Base-by-base conservation (phyloP, 306 rosid genomes). In the Datisca glomerata region DNA sequence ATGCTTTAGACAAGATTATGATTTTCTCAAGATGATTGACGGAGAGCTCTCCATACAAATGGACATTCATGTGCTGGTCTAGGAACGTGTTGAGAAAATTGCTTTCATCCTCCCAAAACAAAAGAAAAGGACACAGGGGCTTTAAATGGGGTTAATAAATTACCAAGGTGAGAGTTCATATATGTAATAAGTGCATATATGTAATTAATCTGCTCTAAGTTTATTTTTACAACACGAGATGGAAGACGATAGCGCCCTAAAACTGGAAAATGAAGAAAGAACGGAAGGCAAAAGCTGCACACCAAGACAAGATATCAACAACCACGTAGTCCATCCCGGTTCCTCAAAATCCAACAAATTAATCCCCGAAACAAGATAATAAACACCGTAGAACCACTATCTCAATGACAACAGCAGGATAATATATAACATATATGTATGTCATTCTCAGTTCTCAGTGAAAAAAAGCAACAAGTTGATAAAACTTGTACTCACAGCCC, bases 401-500 rank as follows among this genome's bases (percentile, higher is more conserved):
- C n/a, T n/a, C n/a, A 8, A 8, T 31, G 10, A 14, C n/a, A 2
- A 8, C 9, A 8, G 36, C 9, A 31, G n/a, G 13, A 31, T 31
- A 2, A 31, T 3, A 8, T 12, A 2, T 31, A 7, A 31, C n/a
- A 31, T 38, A n/a, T n/a, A n/a, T n/a, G n/a, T n/a, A n/a, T n/a
- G n/a, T n/a, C n/a, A n/a, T n/a, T n/a, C n/a, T n/a, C n/a, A n/a
- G n/a, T n/a, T n/a, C n/a, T n/a, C n/a, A n/a, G n/a, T 49, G 43
- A 29, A 10, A 31, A 19, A 19, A 27, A n/a, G n/a, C n/a, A 18
- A 17, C 21, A 2, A 38, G 8, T 38, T 11, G 21, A 38, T 50
- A 49, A 38, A 55, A 56, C 19, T 8, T 65, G 66, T 22, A 84
- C 95, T 71, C 81, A 89, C 98, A 7, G 95, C 95, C 98, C 95